Evolutionary conservation across 192 early-diverging fungal genomes (phyloP).

Genomic region (Phlyctochytrium planicorne): DNA sequence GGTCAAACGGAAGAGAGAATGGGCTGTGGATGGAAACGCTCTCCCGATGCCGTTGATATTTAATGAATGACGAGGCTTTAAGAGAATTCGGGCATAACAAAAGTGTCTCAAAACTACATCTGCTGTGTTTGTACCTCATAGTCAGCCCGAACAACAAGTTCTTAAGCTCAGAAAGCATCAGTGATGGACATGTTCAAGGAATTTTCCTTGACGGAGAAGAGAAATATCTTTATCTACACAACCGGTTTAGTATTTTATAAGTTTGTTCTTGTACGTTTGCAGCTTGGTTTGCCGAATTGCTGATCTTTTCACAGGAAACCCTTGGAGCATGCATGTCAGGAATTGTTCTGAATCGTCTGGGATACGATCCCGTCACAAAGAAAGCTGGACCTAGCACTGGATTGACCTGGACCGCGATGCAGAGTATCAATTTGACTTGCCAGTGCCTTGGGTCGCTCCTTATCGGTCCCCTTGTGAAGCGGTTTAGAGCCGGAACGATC

Average conservation of each 20-base stretch:
- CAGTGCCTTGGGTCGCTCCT: not conserved
- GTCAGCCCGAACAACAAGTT: too few species aligned
- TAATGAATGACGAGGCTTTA: too few species aligned
- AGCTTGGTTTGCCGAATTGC: not conserved
- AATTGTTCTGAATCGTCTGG: not conserved
- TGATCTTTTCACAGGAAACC: not conserved
- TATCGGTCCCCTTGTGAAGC: not conserved
- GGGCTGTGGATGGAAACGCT: too few species aligned
- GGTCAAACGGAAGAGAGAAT: too few species aligned
- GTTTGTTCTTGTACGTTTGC: not conserved
- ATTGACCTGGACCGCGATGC: not conserved
- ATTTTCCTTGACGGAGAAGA: slow-evolving; percentile 19
- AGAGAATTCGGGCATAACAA: too few species aligned
- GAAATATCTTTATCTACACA: slow-evolving; percentile 49
- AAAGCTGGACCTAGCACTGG: not conserved
- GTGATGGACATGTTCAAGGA: slow-evolving; percentile 13
- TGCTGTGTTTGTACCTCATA: too few species aligned
- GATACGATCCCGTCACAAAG: not conserved
- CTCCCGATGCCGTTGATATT: too few species aligned
- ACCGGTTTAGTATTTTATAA: slow-evolving; percentile 49
- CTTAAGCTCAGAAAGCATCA: too few species aligned
- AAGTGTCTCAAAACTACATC: too few species aligned
- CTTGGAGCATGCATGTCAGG: not conserved
- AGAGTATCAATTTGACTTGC: not conserved
- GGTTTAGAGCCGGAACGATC: not conserved